phyloP scores from a whole-genome alignment of 225 moss, liverwort and hornwort genomes.

The Sphagnum contortum region DNA sequence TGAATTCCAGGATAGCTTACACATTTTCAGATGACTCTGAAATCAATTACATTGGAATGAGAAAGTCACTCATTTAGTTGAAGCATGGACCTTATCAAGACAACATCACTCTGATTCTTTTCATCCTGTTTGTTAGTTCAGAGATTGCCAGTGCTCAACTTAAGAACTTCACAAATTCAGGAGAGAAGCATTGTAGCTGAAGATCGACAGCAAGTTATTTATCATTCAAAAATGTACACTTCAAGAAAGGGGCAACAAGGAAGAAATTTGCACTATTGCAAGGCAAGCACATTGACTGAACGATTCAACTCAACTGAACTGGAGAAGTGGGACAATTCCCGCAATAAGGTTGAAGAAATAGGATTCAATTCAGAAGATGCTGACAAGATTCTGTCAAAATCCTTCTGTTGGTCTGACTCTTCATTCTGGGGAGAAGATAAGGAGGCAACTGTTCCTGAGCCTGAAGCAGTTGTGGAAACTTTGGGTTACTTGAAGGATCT shows the following conservation, averaged over 20 bases:
- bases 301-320: conserved; percentile 55
- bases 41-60: no score
- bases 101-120: not conserved
- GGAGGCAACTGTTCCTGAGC: conserved; percentile 49
- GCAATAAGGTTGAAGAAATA: conserved; percentile 44
- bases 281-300: conserved; percentile 51
- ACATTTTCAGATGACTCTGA: no score
- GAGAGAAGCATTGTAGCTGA: conserved; percentile 2
- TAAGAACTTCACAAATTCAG: not conserved
- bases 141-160: conserved; percentile 5
- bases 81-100: no score
- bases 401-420: conserved; percentile 87
- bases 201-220: conserved; percentile 2
- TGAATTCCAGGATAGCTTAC: no score
- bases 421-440: conserved; percentile 78
- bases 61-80: no score
- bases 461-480: conserved; percentile 28
- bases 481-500: conserved; percentile 37
- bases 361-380: conserved; percentile 58
- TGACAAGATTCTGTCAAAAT: conserved; percentile 59
- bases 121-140: not conserved
- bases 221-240: not conserved
- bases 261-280: conserved; percentile 15
- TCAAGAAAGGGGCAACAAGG: conserved; percentile 1
- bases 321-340: conserved; percentile 50